Evolutionary conservation across 163 green algal species (phyloP), one percentile per base, ranked within the genome.

Genomic region (Scenedesmus sp.): DNA sequence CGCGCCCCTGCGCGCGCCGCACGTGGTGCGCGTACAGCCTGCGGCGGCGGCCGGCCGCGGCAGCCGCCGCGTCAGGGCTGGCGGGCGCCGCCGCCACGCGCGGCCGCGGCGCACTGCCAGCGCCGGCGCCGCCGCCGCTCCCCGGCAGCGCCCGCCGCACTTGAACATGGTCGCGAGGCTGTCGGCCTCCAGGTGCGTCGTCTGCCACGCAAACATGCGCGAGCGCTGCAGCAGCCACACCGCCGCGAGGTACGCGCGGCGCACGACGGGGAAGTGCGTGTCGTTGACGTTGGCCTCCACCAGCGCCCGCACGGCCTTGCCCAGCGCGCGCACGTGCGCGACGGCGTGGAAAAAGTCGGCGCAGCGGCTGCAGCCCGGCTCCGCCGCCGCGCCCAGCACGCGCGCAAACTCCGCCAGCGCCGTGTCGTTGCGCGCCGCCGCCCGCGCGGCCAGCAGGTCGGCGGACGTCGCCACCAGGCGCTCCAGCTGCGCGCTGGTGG

Each of bases 211-310:
- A 60, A 77, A 77, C n/a, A 67, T 39, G 36, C 58, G 62, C 7
- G 69, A 67, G 5, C 69, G 53, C 69, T 77, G 69, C 69, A 77
- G 54, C 36, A 66, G 22, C 69, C 69, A 77, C 15, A 57, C 53
- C n/a, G 69, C 69, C 45, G 69, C 69, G 13, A 77, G 4, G 48
- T 77, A 77, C 36, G 53, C 66, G 54, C 69, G 53, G 24, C 69
- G 31, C 2, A 77, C 5, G 7, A 58, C 69, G 20, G 69, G 69
- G 17, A 47, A 58, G n/a, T 48, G 24, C 15, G 57, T 17, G 29
- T 64, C 69, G 4, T 67, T 48, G 3, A 18, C 66, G 24, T 15
- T 26, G 24, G 66, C 69, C 3, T 57, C n/a, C 15, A 69, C 1
- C 13, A 77, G 15, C 22, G 57, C n/a, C 18, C 17, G 47, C 13